These are phyloP conservation scores for Cardamine occulta DNA, from an alignment of 345 rosid species.

Conservation along the genomic window DNA sequence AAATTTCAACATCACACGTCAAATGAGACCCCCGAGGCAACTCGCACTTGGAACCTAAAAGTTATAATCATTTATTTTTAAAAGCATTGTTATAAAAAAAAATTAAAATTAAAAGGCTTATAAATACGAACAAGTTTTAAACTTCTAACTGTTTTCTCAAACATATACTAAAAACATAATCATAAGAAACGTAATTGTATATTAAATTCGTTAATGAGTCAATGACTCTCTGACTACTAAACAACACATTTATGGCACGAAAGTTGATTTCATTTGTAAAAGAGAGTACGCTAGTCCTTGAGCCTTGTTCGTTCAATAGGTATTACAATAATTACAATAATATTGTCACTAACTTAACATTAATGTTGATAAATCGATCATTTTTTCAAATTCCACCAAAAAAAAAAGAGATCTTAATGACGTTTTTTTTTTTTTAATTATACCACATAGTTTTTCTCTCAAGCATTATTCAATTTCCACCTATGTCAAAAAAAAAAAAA, in stretches of 20 bases:
- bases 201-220: neutral
- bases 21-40: conserved; percentile 38
- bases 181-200: neutral
- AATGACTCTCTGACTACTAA: neutral
- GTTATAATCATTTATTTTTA: neutral
- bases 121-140: neutral
- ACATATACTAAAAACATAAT: neutral
- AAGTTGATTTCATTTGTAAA: neutral
- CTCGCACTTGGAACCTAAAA: conserved; percentile 26
- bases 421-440: neutral
- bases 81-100: neutral
- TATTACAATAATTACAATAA: neutral
- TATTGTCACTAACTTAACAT: neutral
- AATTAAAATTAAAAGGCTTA: neutral
- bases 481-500: neutral
- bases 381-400: neutral
- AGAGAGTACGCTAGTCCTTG: conserved; percentile 4
- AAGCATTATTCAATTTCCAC: neutral
- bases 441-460: neutral
- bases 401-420: neutral
- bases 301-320: neutral
- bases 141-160: neutral
- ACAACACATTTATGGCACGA: conserved; percentile 22
- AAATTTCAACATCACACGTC: conserved; percentile 41
- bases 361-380: conserved; percentile 8